These are phyloP conservation scores for Plasmodium ovale DNA, from an alignment of 169 alveolate species.

Conservation along the genomic window DNA sequence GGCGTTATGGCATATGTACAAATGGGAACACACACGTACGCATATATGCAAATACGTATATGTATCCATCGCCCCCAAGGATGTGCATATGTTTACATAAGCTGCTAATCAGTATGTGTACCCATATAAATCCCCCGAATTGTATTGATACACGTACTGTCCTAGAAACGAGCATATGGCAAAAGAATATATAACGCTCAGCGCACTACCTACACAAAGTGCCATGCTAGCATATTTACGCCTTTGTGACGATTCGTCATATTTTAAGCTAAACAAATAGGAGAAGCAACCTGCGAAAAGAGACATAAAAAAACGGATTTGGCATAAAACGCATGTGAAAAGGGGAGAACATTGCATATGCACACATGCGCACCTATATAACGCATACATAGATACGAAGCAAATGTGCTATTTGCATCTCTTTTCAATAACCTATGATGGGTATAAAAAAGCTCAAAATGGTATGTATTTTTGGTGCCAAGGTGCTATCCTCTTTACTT, in stretches of 20 bases:
- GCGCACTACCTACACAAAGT: constrained; percentile 65
- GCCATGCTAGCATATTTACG: constrained; percentile 59
- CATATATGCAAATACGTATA: too few species aligned
- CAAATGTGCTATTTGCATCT: neutral
- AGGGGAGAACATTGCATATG: too few species aligned
- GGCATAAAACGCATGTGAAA: neutral
- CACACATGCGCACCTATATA: neutral
- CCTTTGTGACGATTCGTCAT: constrained; percentile 51
- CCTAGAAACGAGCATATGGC: constrained; percentile 56
- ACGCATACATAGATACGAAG: too few species aligned
- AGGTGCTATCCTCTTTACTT: constrained; percentile 7
- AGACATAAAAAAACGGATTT: neutral
- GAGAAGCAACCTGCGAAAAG: constrained; percentile 57
- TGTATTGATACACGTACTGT: constrained; percentile 28
- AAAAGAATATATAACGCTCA: constrained; percentile 71
- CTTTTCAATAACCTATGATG: constrained; percentile 49
- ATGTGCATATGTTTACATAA: too few species aligned
- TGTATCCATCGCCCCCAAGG: too few species aligned
- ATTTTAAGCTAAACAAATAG: constrained; percentile 55
- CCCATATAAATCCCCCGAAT: constrained; percentile 47
- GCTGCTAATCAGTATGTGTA: constrained; percentile 33
- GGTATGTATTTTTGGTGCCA: constrained; percentile 26
- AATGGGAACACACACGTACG: too few species aligned
- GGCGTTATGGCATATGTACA: too few species aligned
- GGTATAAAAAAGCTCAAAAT: constrained; percentile 59